Evolutionary conservation across 148 eudicot genomes (phyloP).

Genomic region (Rhododendron simsii): DNA sequence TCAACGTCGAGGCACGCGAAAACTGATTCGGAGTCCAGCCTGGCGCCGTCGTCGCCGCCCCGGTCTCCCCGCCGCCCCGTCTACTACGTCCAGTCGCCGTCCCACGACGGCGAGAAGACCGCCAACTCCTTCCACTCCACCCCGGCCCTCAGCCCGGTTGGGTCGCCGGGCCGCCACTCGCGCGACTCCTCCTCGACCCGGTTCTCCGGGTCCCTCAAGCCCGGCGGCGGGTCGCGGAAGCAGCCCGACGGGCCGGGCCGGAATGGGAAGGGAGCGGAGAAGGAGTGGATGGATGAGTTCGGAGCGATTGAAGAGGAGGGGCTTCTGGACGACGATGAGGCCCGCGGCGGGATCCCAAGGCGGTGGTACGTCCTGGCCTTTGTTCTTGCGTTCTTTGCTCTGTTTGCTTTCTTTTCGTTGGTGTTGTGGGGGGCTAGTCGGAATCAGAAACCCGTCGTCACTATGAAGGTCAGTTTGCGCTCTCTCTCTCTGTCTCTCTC

Average conservation of each 20-base stretch:
- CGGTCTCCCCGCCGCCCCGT: constrained; percentile 49
- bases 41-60: constrained; percentile 65
- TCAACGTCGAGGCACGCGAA: constrained; percentile 52
- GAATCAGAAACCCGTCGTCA: constrained; percentile 63
- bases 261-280: constrained; percentile 15
- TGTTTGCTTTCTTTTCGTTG: constrained; percentile 73
- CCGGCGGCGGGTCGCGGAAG: constrained; percentile 29
- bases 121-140: constrained; percentile 76
- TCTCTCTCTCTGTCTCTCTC: neutral
- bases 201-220: constrained; percentile 66
- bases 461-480: constrained; percentile 52
- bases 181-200: constrained; percentile 81
- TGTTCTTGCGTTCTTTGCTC: constrained; percentile 49
- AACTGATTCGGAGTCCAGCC: constrained; percentile 82
- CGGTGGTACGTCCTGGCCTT: constrained; percentile 55
- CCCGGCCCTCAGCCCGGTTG: constrained; percentile 72
- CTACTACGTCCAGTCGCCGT: constrained; percentile 90
- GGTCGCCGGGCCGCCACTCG: constrained; percentile 84
- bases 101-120: constrained; percentile 82
- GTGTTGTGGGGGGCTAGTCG: constrained; percentile 85
- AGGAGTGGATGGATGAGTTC: constrained; percentile 41
- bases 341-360: constrained; percentile 22
- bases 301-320: constrained; percentile 83
- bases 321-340: constrained; percentile 46
- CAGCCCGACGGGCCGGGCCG: constrained; percentile 18